Base-by-base conservation (phyloP, 768 basidiomycete genomes). In the Tephrocybe rancida region DNA sequence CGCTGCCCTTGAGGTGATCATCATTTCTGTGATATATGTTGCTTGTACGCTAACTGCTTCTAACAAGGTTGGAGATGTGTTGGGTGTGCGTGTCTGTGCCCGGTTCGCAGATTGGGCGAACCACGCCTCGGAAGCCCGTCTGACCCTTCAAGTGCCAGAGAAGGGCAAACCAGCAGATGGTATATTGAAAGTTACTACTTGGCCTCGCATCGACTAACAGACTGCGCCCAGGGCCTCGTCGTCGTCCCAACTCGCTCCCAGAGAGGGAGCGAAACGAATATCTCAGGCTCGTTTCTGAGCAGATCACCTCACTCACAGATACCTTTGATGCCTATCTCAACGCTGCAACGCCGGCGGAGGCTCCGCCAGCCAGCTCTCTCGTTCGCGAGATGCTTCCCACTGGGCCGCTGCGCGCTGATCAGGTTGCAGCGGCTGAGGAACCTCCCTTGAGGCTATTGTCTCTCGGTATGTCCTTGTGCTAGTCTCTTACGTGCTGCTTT, bases 81-180 rank as follows among this genome's bases (percentile, higher is more conserved):
- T 72, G 26, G 70, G 54, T 18, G 66, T 72, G 6, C 65, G 68
- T n/a, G 65, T 61, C 10, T 70, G 67, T 55, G 65, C 68, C 5
- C 67, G 61, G 19, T 72, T 69, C 51, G 38, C 48, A 18, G 66
- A 64, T 1, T 70, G 69, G 70, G 61, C 67, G 35, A 61, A 67
- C 16, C 58, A 68, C 54, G 68, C 66, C 11, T 56, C 59, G 11
- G 55, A 59, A 39, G 70, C 60, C 8, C 64, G 61, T 10, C 56
- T 72, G 3, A 59, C 67, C 4, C 64, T 72, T 24, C 59, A 60
- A 16, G 56, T 70, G n/a, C 58, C 65, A 3, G 64, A 69, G 42
- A 58, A 59, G 55, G 63, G 62, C 65, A 25, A 24, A 13, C 6
- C 30, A 7, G 30, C 30, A 21, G 25, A 44, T 43, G 19, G 26